Base-by-base conservation (phyloP, 202 grass and related monocot genomes). In the Alloteropsis angusta region DNA sequence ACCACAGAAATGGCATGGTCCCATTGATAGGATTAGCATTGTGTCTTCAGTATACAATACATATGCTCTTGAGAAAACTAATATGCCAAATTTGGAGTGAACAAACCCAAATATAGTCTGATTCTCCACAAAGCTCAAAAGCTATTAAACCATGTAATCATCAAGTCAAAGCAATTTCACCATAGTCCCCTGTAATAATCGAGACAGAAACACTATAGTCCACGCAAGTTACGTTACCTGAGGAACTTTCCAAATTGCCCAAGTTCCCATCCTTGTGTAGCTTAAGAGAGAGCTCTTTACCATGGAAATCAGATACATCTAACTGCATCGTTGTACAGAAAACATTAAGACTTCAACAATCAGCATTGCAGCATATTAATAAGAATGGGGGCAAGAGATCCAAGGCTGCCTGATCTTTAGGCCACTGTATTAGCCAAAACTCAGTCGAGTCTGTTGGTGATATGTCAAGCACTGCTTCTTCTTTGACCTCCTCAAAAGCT, bases 381-480 rank as follows among this genome's bases (percentile, higher is more conserved):
- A 75, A 46, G 30, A 69, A 36, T 74, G 37, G 55, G 23, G 60
- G 42, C 25, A 56, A 55, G 36, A 57, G 49, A 32, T 36, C 39
- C 39, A 13, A 17, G 2, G 18, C 25, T 83, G 89, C 90, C 82
- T 93, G 82, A 72, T 98, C 80, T 68, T 93, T 73, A 58, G 92
- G 87, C 87, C 83, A 93, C 62, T 98, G 96, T 44, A 98, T 93
- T 16, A 98, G 86, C 95, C 95, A 98, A 86, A 90, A 79, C 77
- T 94, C 89, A 23, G 71, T 87, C 19, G 95, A 94, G 5, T 90
- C 95, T 14, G 87, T 81, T 19, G 50, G 46, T 35, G 89, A 68
- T 13, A 87, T 82, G 66, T 92, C 81, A 21, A 94, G 52, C 32
- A 80, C 62, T 7, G 72, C 74, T 30, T 84, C 75, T 43, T 87